Evolutionary conservation across 164 flowering plant species (phyloP), one percentile per base, ranked within the genome.

Genomic region (Magnolia changhungtana): DNA sequence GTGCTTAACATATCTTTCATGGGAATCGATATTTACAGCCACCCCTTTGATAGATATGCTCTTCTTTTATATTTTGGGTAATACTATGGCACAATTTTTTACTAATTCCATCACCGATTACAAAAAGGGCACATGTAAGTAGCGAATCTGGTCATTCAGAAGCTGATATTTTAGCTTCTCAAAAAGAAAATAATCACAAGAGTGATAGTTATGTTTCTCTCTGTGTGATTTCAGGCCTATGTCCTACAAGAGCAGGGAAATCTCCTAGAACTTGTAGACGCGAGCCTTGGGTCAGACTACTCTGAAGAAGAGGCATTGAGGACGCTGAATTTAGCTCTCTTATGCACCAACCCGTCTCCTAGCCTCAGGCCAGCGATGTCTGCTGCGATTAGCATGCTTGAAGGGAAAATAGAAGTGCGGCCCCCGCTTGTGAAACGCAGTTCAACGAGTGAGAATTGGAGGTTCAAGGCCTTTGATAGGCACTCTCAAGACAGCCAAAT

Each of bases 311-410:
- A 92, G 80, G 96, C 89, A 24, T 45, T 82, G 82, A 80, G 83
- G 67, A 88, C 88, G 88, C 72, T 93, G 21, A 84, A 85, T 64
- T 4, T 93, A 55, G 89, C 86, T 58, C 87, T 93, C 18, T 72
- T 93, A 13, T 93, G 98, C 90, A 82, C 94, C 27, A 90, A 90
- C 72, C 89, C 90, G 8, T 90, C 95, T 75, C 92, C 95, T 9
- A 77, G 88, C 67, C 86, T 88, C 6, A 85, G 98, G 72, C 98
- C 98, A 18, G 0, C 83, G 20, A 93, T 93, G 95, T 89, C 96
- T 24, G 85, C 86, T 13, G 95, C 81, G 0, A 90, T 90, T 77
- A 83, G 86, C 50, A 93, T 93, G 98, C 88, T 93, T 5, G 91
- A 93, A 71, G 95, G 98, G 21, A 75, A 82, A 77, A 78, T 73